phyloP scores from a whole-genome alignment of 1,284 basidiomycete species.

The Wallemia hederae region DNA sequence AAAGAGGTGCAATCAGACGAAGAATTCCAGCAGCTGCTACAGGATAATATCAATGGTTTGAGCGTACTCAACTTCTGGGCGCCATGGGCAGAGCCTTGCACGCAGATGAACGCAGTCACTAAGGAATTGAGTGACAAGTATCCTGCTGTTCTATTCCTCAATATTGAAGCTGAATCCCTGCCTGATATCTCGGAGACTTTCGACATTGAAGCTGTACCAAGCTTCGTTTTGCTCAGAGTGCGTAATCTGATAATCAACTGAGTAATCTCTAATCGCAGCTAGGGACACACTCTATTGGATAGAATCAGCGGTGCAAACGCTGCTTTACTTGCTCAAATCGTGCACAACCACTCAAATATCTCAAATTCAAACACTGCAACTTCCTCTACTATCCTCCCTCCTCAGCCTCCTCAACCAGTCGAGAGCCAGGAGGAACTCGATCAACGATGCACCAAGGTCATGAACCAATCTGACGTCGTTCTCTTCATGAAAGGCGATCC shows the following conservation, averaged over 20 bases:
- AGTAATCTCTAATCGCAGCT: slow-evolving; percentile 2
- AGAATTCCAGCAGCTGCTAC: slow-evolving; percentile 45
- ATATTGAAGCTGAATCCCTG: slow-evolving; percentile 75
- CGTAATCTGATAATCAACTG: slow-evolving; percentile 10
- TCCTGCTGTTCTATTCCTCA: slow-evolving; percentile 37
- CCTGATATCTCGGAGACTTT: slow-evolving; percentile 80
- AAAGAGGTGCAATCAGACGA: slow-evolving; percentile 21
- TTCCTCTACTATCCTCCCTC: slow-evolving; percentile 16
- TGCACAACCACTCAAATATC: slow-evolving; percentile 27
- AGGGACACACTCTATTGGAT: slow-evolving; percentile 71
- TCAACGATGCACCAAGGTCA: slow-evolving; percentile 25
- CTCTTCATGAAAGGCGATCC: slow-evolving; percentile 96
- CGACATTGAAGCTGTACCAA: slow-evolving; percentile 66
- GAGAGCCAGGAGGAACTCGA: slow-evolving; percentile 18
- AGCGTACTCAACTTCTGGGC: slow-evolving; percentile 82
- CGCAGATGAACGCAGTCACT: slow-evolving; percentile 51
- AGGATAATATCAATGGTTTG: slow-evolving; percentile 39
- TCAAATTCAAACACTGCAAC: slow-evolving; percentile 19
- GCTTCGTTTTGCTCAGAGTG: slow-evolving; percentile 55
- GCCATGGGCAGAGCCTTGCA: slow-evolving; percentile 67
- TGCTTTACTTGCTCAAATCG: slow-evolving; percentile 29
- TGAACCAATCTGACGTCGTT: slow-evolving; percentile 31
- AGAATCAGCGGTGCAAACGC: slow-evolving; percentile 63
- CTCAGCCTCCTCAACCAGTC: slow-evolving; percentile 11
- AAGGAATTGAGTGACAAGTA: slow-evolving; percentile 40